Conservation (phyloP, 2,329 filamentous ascomycete species). For the Hortaea werneckii region DNA sequence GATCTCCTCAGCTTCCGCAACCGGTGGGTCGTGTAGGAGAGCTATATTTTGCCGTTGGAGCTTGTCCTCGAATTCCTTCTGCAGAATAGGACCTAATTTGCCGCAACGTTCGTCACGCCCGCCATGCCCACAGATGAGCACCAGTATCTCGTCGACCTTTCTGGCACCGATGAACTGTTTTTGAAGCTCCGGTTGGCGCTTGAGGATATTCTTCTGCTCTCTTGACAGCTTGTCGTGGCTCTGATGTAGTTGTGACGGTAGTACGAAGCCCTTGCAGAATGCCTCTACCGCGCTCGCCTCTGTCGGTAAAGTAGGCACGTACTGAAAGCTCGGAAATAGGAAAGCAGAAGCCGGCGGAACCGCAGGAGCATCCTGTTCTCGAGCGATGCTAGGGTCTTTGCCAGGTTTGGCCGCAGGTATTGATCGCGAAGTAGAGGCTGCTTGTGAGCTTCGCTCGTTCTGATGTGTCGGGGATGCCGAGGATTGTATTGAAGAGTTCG, state of each 20-base stretch:
- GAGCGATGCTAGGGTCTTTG: slow-evolving; percentile 22
- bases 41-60: slow-evolving; percentile 41
- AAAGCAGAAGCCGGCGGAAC: slow-evolving; percentile 50
- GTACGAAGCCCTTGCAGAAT: slow-evolving; percentile 55
- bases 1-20: slow-evolving; percentile 20
- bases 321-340: slow-evolving; percentile 74
- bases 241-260: slow-evolving; percentile 52
- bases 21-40: slow-evolving; percentile 39
- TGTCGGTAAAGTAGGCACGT: slow-evolving; percentile 61
- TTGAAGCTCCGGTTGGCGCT: slow-evolving; percentile 40
- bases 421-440: slow-evolving; percentile 8
- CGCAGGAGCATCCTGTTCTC: slow-evolving; percentile 10
- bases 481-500: slow-evolving; percentile 65
- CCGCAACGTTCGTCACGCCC: slow-evolving; percentile 76
- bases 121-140: slow-evolving; percentile 83
- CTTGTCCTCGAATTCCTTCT: slow-evolving; percentile 56
- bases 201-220: slow-evolving; percentile 36
- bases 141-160: slow-evolving; percentile 56
- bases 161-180: slow-evolving; percentile 45
- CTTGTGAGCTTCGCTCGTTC: slow-evolving; percentile 1
- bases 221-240: slow-evolving; percentile 49
- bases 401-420: slow-evolving; percentile 12
- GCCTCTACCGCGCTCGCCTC: slow-evolving; percentile 44
- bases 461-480: slow-evolving; percentile 19
- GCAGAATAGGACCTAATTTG: slow-evolving; percentile 62